A percentile compares a stretch with the other conserved stretches of the same genome.
These are phyloP conservation scores for Danielia reshetovae DNA, from an alignment of 805 yeast species.

Conservation along the genomic window DNA sequence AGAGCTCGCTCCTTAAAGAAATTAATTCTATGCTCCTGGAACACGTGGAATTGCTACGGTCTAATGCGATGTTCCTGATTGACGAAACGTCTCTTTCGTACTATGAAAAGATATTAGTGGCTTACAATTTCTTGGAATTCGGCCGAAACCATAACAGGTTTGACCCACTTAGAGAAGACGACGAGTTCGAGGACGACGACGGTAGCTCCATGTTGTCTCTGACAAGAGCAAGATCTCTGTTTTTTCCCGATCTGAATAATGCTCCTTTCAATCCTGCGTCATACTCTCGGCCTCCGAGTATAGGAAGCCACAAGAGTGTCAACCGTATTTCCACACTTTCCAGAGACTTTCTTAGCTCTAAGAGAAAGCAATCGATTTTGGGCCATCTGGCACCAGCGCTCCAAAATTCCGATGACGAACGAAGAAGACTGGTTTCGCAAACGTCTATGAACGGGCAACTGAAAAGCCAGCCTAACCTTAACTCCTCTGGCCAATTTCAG, in stretches of 20 bases:
- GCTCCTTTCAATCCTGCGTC: conserved; percentile 1
- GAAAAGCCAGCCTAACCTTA: not conserved
- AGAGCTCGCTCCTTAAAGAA: conserved; percentile 29
- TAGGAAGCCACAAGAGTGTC: conserved; percentile 1
- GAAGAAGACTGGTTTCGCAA: not conserved
- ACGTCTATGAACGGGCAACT: not conserved
- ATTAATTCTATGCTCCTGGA: conserved; percentile 25
- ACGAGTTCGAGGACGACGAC: not conserved
- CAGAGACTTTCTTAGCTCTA: conserved; percentile 8
- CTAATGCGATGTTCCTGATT: conserved; percentile 14
- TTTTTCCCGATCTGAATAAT: too few relatives aligned
- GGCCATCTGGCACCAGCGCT: conserved; percentile 2
- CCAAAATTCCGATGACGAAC: not conserved
- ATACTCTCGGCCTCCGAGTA: conserved; percentile 3
- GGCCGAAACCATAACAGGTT: conserved; percentile 1
- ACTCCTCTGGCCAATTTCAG: not conserved
- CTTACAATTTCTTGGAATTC: conserved; percentile 25
- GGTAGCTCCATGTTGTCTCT: not conserved
- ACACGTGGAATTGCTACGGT: conserved; percentile 7
- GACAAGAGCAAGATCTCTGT: not conserved
- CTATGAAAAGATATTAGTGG: conserved; percentile 29
- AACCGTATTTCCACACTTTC: conserved; percentile 10
- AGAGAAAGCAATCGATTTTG: conserved; percentile 11
- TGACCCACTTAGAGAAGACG: conserved; percentile 6
- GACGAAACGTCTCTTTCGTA: conserved; percentile 27